Base-by-base conservation (phyloP, 192 early-diverging fungal genomes). In the Spizellomyces punctatus region DNA sequence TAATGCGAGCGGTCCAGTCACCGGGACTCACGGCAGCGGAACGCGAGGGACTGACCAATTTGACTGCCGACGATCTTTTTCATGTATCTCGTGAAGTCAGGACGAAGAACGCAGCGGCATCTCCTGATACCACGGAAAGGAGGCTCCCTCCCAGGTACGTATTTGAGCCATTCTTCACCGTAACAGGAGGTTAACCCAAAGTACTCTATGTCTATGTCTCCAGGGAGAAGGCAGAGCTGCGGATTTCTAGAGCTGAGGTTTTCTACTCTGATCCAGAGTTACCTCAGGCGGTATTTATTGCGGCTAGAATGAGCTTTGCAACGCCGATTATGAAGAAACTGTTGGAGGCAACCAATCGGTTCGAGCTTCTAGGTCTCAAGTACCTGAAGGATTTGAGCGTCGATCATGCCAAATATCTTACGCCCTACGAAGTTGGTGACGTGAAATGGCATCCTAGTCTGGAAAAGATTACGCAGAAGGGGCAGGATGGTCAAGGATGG, bases 311-410 rank as follows among this genome's bases (percentile, higher is more conserved):
- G 6, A 36, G n/a, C 48, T 72, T 72, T 44, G 60, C 71, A 6
- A 21, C 48, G 47, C 71, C 71, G 16, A 16, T 72, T 36, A 16
- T 72, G 21, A 72, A 72, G 21, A 63, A 36, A 49, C 21, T 72
- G 6, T 10, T 54, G 9, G 52, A 64, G 9, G n/a, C 69, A 0
- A 27, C 12, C 12, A n/a, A n/a, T 21, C 46, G 63, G 8, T 72
- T 52, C 61, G 62, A 72, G 52, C 36, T 63, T 46, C 22, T 72
- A 27, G 71, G 71, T 43, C 14, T 72, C 17, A 72, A 72, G 5
- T 72, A 64, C 43, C 16, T 72, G 17, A 57, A 64, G 6, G 71
- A 63, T 9, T 16, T 72, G 6, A n/a, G 21, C 36, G 4, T 21
- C 8, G n/a, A 48, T n/a, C 50, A 36, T 6, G 71, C 71, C 5